Percentiles rank a stretch among this genome's conserved stretches.
Evolutionary conservation across 108 stramenopile species (phyloP).

Genomic region (Cyclotella choctawhatcheeana): DNA sequence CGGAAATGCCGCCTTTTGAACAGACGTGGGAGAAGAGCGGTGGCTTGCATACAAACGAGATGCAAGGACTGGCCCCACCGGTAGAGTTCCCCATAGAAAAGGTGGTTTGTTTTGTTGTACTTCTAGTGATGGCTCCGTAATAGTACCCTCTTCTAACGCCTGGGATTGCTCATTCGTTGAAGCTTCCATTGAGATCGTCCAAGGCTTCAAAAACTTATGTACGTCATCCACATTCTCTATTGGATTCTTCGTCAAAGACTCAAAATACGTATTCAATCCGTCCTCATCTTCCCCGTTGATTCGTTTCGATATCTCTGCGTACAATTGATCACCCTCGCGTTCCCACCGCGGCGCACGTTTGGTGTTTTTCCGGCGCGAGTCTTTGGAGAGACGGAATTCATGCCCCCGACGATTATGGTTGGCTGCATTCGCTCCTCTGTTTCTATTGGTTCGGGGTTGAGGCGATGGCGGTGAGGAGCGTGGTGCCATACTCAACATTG

Average conservation of each 20-base stretch:
- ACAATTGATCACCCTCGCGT: conserved; percentile 73
- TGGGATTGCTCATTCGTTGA: too few relatives aligned
- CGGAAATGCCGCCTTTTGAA: conserved; percentile 60
- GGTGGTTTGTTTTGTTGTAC: conserved; percentile 6
- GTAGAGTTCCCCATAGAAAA: conserved; percentile 66
- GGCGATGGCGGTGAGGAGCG: neutral
- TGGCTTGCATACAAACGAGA: conserved; percentile 34
- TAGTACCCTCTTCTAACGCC: conserved; percentile 16
- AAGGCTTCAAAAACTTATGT: conserved; percentile 34
- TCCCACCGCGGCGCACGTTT: conserved; percentile 78
- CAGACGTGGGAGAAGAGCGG: conserved; percentile 57
- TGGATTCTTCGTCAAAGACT: conserved; percentile 1
- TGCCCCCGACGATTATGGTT: conserved; percentile 51
- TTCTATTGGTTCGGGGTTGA: conserved; percentile 1
- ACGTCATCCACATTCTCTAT: conserved; percentile 40
- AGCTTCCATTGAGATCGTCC: too few relatives aligned
- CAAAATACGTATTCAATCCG: neutral
- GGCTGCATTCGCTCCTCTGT: conserved; percentile 40
- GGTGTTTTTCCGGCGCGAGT: conserved; percentile 35
- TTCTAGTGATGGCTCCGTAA: neutral
- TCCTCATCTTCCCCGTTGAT: conserved; percentile 5
- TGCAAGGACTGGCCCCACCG: conserved; percentile 66
- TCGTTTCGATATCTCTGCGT: conserved; percentile 51
- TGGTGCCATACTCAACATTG: neutral
- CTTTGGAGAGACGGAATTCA: conserved; percentile 23